A percentile compares a stretch with the other conserved stretches of the same genome.
Conservation (phyloP, 805 yeast genomes). For the Metschnikowia picachoensis region DNA sequence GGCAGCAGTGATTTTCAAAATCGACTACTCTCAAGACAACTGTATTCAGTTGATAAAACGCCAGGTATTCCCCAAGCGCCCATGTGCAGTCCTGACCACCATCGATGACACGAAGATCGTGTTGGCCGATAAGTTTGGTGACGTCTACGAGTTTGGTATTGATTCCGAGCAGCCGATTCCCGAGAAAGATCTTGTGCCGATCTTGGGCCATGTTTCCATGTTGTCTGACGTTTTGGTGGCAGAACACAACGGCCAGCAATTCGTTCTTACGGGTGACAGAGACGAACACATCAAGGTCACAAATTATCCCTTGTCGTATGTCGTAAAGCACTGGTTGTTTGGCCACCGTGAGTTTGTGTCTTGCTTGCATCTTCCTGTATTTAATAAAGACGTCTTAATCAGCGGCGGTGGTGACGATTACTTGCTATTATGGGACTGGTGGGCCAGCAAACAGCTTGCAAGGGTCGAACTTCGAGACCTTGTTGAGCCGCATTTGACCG, state of each 20-base stretch:
- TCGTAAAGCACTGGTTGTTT: slow-evolving; percentile 78
- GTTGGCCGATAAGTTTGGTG: slow-evolving; percentile 95
- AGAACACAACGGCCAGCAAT: slow-evolving; percentile 40
- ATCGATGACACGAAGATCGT: slow-evolving; percentile 49
- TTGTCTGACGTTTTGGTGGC: slow-evolving; percentile 66
- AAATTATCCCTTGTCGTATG: slow-evolving; percentile 69
- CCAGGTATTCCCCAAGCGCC: slow-evolving; percentile 85
- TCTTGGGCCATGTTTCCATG: slow-evolving; percentile 96
- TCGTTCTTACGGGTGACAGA: slow-evolving; percentile 78
- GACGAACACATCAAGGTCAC: slow-evolving; percentile 94
- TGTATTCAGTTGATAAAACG: slow-evolving; percentile 56
- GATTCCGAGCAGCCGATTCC: slow-evolving; percentile 34
- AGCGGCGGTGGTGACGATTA: slow-evolving; percentile 92
- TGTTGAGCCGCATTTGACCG: slow-evolving; percentile 42
- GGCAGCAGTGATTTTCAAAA: slow-evolving; percentile 59
- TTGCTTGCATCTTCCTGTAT: slow-evolving; percentile 51
- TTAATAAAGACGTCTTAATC: slow-evolving; percentile 49
- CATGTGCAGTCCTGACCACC: slow-evolving; percentile 71
- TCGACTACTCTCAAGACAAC: slow-evolving; percentile 36
- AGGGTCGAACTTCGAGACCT: slow-evolving; percentile 46
- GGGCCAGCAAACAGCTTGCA: slow-evolving; percentile 39
- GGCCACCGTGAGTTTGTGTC: slow-evolving; percentile 87
- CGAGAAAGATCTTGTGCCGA: slow-evolving; percentile 51
- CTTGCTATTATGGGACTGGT: slow-evolving; percentile 79
- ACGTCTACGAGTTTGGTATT: slow-evolving; percentile 66